A percentile compares a stretch with the other conserved stretches of the same genome.
These are phyloP conservation scores for Wallacemonas sp. DNA, from an alignment of 208 protist species.

Conservation along the genomic window DNA sequence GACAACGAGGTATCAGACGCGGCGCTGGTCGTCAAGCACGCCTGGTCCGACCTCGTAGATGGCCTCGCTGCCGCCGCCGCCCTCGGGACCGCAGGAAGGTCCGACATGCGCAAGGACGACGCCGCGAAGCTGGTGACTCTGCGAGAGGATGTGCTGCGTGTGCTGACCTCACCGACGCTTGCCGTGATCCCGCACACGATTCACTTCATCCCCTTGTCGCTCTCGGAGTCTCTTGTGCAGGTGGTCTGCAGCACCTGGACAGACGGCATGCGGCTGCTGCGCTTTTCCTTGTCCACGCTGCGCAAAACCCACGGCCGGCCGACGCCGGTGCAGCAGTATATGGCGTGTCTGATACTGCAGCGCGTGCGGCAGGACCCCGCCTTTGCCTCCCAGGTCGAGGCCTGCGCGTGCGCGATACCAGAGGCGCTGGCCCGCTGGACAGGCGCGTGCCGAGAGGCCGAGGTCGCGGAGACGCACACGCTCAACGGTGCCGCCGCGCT, in stretches of 20 bases:
- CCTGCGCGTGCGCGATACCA: not conserved
- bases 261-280: slow-evolving; percentile 31
- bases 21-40: not conserved
- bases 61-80: not conserved
- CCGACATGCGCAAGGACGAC: too few relatives aligned
- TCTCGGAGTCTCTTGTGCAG: slow-evolving; percentile 44
- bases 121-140: too few relatives aligned
- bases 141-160: not conserved
- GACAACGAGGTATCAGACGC: too few relatives aligned
- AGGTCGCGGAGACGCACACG: not conserved
- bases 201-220: slow-evolving; percentile 49
- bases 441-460: not conserved
- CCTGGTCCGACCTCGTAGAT: slow-evolving; percentile 3
- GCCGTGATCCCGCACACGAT: slow-evolving; percentile 44
- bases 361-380: slow-evolving; percentile 20
- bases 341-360: slow-evolving; percentile 29
- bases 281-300: slow-evolving; percentile 52
- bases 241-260: slow-evolving; percentile 32
- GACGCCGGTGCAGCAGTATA: slow-evolving; percentile 62
- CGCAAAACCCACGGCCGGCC: slow-evolving; percentile 18
- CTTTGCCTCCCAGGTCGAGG: not conserved
- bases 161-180: slow-evolving; percentile 3
- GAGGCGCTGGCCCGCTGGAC: not conserved
- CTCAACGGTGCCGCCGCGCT: slow-evolving; percentile 1
- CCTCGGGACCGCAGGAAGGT: too few relatives aligned